Percentiles rank a stretch among this genome's conserved stretches.
Conservation (phyloP, 163 green algal genomes). For the Picocystis sp. region DNA sequence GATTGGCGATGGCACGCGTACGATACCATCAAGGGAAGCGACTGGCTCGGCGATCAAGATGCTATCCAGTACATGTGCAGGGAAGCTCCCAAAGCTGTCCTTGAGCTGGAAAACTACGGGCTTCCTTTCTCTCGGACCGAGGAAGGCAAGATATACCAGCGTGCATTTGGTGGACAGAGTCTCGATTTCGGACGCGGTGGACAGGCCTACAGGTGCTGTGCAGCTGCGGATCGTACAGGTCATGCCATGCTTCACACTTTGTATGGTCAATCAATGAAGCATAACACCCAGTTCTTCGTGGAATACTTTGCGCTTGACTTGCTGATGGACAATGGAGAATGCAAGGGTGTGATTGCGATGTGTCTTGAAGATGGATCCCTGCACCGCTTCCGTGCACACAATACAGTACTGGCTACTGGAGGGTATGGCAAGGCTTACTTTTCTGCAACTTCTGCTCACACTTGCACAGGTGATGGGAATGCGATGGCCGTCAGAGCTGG, state of each 20-base stretch:
- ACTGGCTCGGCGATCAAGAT: slow-evolving; percentile 97
- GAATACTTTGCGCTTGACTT: slow-evolving; percentile 92
- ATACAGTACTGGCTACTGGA: slow-evolving; percentile 91
- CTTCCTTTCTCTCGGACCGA: slow-evolving; percentile 94
- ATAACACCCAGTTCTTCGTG: slow-evolving; percentile 94
- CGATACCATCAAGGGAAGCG: slow-evolving; percentile 95
- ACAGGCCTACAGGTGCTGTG: slow-evolving; percentile 75
- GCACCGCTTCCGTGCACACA: slow-evolving; percentile 78
- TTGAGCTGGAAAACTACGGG: slow-evolving; percentile 97
- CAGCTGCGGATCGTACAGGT: slow-evolving; percentile 83
- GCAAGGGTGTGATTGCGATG: slow-evolving; percentile 49
- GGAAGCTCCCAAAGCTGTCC: slow-evolving; percentile 85
- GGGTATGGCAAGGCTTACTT: slow-evolving; percentile 90
- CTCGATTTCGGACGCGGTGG: slow-evolving; percentile 85
- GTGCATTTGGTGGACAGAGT: slow-evolving; percentile 89
- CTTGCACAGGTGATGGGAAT: slow-evolving; percentile 91
- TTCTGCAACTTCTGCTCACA: slow-evolving; percentile 88
- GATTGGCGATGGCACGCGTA: slow-evolving; percentile 99
- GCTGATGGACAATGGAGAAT: slow-evolving; percentile 77
- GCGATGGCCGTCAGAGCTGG: slow-evolving; percentile 86
- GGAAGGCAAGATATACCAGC: slow-evolving; percentile 97
- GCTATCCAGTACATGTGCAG: slow-evolving; percentile 60
- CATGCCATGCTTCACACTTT: slow-evolving; percentile 98
- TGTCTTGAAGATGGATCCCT: slow-evolving; percentile 96
- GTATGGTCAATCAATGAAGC: slow-evolving; percentile 86